Base-by-base conservation (phyloP, 2,329 filamentous ascomycete genomes). In the Colletotrichum truncatum region DNA sequence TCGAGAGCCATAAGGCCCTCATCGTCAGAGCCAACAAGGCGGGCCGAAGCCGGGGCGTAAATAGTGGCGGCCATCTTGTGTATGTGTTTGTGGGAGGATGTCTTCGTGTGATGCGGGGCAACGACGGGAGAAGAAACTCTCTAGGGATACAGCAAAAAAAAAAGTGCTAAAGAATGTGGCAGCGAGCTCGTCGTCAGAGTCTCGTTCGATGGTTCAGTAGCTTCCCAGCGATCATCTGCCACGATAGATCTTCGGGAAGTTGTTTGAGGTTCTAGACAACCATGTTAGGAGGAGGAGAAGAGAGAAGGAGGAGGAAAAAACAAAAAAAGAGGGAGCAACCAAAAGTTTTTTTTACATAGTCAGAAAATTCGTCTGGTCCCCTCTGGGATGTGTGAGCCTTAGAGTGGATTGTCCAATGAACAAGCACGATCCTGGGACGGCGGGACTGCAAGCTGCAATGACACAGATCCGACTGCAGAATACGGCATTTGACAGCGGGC, bases 1-100 rank as follows among this genome's bases (percentile, higher is more conserved):
- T 99, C 95, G 71, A 99, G 91, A 78, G 91, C 92, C 82, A 97
- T 87, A 74, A 92, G 84, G 63, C 86, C 85, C 73, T 90, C 87
- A 69, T 87, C 82, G 43, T 81, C 76, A 67, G 77, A 75, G 69
- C 80, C 83, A 69, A 83, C 78, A 69, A 88, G 81, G 73, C 85
- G 86, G 71, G 89, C 86, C 69, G 89, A 85, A 69, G 90, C 89
- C 49, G 90, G 89, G 49, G 84, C 80, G 65, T 73, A 74, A 69
- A 83, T 69, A 60, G 73, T 68, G 58, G 73, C 67, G 64, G 75
- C 72, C 78, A 80, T 81, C 69, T 56, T 72, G 66, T 54, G 53
- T 23, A 21, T 43, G n/a, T n/a, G n/a, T 21, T 43, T 16, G 26
- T 49, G 28, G 32, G 30, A 21, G 41, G 36, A 9, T 39, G 38